These are phyloP conservation scores for Thalia dealbata DNA, from an alignment of 176 grass and related monocot genomes.

Conservation along the genomic window DNA sequence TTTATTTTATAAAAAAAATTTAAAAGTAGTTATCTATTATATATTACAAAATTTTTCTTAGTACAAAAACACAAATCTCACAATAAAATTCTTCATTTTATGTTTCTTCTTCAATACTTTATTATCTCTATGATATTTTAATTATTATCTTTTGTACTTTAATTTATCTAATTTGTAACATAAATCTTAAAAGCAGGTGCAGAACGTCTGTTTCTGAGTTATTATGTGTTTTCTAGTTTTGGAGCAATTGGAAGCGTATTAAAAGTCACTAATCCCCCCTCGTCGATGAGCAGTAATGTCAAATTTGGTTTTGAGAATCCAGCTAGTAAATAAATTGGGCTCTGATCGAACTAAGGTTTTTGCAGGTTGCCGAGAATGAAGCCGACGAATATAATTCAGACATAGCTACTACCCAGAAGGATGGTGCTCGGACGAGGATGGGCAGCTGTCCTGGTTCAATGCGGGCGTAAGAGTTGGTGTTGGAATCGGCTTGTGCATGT, in stretches of 20 bases:
- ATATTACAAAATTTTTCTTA: too few species aligned
- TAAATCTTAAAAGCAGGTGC: not conserved
- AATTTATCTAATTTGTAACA: too few species aligned
- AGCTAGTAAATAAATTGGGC: not conserved
- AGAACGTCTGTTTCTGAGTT: not conserved
- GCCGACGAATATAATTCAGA: slow-evolving; percentile 31
- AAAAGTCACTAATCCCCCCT: not conserved
- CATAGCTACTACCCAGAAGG: slow-evolving; percentile 48
- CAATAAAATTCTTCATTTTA: too few species aligned
- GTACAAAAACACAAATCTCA: too few species aligned
- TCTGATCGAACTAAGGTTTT: not conserved
- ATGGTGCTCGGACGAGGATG: slow-evolving; percentile 48
- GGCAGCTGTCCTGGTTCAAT: slow-evolving; percentile 91
- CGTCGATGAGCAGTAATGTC: not conserved
- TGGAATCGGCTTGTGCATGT: slow-evolving; percentile 81
- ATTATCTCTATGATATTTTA: too few species aligned
- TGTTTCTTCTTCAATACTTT: too few species aligned
- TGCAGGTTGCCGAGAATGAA: slow-evolving; percentile 26
- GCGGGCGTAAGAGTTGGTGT: slow-evolving; percentile 89
- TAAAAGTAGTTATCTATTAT: too few species aligned
- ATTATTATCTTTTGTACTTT: too few species aligned
- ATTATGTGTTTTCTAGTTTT: not conserved
- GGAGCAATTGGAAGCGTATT: not conserved
- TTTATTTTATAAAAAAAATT: too few species aligned
- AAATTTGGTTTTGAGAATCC: not conserved